Percentiles rank a stretch among this genome's conserved stretches.
Evolutionary conservation across 345 rosid species (phyloP).

Genomic region (Reutealis trisperma): DNA sequence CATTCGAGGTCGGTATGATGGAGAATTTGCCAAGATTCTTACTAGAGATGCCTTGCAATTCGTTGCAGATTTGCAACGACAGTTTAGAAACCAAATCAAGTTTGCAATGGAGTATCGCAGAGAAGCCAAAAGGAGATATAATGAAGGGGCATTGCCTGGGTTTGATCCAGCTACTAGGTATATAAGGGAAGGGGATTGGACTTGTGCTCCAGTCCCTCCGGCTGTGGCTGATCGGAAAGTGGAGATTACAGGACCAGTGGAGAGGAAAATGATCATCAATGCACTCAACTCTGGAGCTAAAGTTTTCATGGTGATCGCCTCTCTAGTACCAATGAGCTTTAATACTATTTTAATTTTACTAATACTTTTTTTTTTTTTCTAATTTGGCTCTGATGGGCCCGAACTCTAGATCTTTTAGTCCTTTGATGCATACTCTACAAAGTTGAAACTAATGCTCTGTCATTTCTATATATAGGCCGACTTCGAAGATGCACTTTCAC

Average conservation of each 20-base stretch:
- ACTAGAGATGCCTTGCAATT: slow-evolving; percentile 74
- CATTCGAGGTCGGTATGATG: slow-evolving; percentile 67
- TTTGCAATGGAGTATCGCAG: slow-evolving; percentile 80
- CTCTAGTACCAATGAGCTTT: too few relatives aligned
- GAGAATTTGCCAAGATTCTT: slow-evolving; percentile 63
- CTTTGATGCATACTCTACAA: too few relatives aligned
- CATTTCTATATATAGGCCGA: slow-evolving; percentile 56
- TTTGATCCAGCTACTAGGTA: slow-evolving; percentile 80
- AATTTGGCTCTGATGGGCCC: too few relatives aligned
- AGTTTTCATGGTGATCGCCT: slow-evolving; percentile 77
- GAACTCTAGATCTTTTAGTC: too few relatives aligned
- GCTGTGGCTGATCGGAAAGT: slow-evolving; percentile 78
- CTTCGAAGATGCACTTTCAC: slow-evolving; percentile 88
- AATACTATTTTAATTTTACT: too few relatives aligned
- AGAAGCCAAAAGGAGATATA: slow-evolving; percentile 58
- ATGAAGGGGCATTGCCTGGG: slow-evolving; percentile 58
- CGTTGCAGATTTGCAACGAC: slow-evolving; percentile 75
- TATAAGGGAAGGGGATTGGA: slow-evolving; percentile 74
- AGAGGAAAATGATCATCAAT: slow-evolving; percentile 95
- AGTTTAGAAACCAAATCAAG: slow-evolving; percentile 61
- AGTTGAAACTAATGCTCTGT: too few relatives aligned
- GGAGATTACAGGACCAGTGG: slow-evolving; percentile 89
- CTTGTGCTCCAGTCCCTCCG: slow-evolving; percentile 65
- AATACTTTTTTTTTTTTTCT: too few relatives aligned
- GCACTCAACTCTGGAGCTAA: slow-evolving; percentile 95